Conservation (phyloP, 1,284 basidiomycete species). For the Leccinum solheimii region DNA sequence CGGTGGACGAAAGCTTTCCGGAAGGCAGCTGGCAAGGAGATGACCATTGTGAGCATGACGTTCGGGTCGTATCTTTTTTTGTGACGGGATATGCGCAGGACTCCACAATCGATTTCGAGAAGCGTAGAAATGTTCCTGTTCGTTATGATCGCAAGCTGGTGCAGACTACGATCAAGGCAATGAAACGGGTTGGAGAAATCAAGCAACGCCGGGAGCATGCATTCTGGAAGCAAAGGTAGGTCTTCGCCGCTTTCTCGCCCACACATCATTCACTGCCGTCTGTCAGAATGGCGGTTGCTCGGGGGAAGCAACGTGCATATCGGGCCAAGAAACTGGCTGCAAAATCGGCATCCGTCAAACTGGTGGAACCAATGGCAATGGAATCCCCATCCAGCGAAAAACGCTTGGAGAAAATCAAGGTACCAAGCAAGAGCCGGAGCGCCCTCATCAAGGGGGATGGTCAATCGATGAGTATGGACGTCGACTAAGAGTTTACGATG, state of each 20-base stretch:
- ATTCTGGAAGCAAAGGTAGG: slow-evolving; percentile 95
- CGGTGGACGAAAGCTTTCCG: slow-evolving; percentile 99
- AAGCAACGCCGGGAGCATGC: slow-evolving; percentile 88
- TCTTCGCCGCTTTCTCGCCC: slow-evolving; percentile 10
- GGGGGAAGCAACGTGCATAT: slow-evolving; percentile 70
- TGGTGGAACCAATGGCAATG: slow-evolving; percentile 67
- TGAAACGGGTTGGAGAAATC: slow-evolving; percentile 96
- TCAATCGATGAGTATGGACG: slow-evolving; percentile 79
- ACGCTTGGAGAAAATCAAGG: slow-evolving; percentile 78
- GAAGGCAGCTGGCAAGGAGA: slow-evolving; percentile 98
- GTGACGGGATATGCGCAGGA: slow-evolving; percentile 57
- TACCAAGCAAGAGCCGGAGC: slow-evolving; percentile 65
- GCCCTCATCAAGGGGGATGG: slow-evolving; percentile 78
- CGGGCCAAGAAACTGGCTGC: slow-evolving; percentile 63
- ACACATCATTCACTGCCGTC: slow-evolving; percentile 3
- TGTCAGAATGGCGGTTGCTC: slow-evolving; percentile 75
- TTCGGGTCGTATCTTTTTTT: background rate
- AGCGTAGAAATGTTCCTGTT: slow-evolving; percentile 96
- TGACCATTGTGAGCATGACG: slow-evolving; percentile 82
- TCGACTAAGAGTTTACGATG: slow-evolving; percentile 50
- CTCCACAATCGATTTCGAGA: slow-evolving; percentile 99
- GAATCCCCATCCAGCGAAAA: slow-evolving; percentile 47
- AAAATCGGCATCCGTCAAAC: slow-evolving; percentile 62
- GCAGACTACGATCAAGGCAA: slow-evolving; percentile 93
- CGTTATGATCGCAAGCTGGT: slow-evolving; percentile 97